Percentiles rank a stretch among this genome's conserved stretches.
phyloP scores from a whole-genome alignment of 345 rosid genomes.

The Pistacia vera region DNA sequence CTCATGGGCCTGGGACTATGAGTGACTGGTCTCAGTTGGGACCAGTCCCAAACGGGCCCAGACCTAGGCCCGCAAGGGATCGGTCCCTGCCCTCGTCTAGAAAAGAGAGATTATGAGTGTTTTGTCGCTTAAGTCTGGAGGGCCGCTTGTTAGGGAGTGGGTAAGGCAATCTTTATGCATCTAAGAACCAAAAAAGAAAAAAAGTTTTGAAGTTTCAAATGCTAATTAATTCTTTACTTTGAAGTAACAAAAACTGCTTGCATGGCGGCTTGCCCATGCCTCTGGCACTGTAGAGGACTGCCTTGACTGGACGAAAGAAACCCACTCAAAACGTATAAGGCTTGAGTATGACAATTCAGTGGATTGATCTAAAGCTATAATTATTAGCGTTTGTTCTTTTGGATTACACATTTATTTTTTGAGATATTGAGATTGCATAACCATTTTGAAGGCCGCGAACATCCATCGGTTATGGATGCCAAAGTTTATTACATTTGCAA shows the following conservation, averaged over 20 bases:
- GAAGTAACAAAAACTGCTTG: conserved; percentile 80
- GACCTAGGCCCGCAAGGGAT: no score
- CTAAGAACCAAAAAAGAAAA: conserved; percentile 14
- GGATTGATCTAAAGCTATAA: not conserved
- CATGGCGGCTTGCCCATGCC: conserved; percentile 88
- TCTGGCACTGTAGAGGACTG: conserved; percentile 73
- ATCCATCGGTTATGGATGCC: not conserved
- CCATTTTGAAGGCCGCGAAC: not conserved
- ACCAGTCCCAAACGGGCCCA: no score
- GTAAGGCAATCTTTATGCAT: conserved; percentile 38
- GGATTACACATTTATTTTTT: not conserved
- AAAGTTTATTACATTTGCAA: not conserved
- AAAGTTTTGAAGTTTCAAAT: not conserved
- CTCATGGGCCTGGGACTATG: no score
- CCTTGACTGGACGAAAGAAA: conserved; percentile 86
- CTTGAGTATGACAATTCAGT: conserved; percentile 28
- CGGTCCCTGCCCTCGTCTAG: no score
- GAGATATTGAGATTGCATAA: not conserved
- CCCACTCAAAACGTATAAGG: conserved; percentile 60
- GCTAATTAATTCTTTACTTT: conserved; percentile 20
- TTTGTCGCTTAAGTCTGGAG: conserved; percentile 74
- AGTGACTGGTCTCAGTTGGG: no score
- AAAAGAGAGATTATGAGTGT: conserved; percentile 46
- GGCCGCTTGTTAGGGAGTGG: conserved; percentile 86
- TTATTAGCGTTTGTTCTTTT: not conserved